Base-by-base conservation (phyloP, 163 green algal genomes). In the Prototheca stagnorum region DNA sequence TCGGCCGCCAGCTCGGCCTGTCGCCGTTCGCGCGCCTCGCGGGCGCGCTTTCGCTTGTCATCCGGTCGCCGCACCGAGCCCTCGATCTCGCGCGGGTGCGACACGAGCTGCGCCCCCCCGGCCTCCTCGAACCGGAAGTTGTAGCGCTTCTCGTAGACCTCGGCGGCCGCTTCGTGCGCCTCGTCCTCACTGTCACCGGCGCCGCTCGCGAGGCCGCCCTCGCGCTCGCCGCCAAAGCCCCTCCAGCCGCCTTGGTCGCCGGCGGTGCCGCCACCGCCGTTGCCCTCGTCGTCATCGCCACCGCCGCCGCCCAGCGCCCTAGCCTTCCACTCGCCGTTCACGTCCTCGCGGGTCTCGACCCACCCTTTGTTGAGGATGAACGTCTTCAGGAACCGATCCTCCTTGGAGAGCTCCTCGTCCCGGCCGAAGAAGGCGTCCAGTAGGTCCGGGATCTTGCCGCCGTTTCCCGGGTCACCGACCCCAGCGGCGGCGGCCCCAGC, bases 81-180 rank as follows among this genome's bases (percentile, higher is more conserved):
- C 48, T 80, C 70, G 12, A 85, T 46, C 19, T 65, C 6, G 34
- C 86, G 72, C 1, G 84, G 73, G 59, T 92, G 73, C 14, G 68
- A 83, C 8, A 74, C 50, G 25, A 95, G 73, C 24, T 65, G 44
- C 17, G 59, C 59, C 1, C 53, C 59, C 2, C 75, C 79, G 0
- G 77, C 73, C 65, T 96, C 84, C 73, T 70, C 74, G 35, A 68
- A 90, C 58, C 88, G 70, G 70, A 95, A 95, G 68, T 96, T 96
- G 58, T 91, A 95, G 5, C 46, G 40, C 4, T 70, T 61, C 64
- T 96, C 88, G 59, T 85, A 96, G 5, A 60, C 34, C 28, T 97
- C 88, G 24, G 72, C 74, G 48, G 72, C 19, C 29, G 88, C 61
- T 31, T 90, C 26, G 47, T 77, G 78, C 28, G 62, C 51, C 59